Base-by-base conservation (phyloP, 495 filamentous ascomycete genomes). In the Recurvomyces mirabilis region DNA sequence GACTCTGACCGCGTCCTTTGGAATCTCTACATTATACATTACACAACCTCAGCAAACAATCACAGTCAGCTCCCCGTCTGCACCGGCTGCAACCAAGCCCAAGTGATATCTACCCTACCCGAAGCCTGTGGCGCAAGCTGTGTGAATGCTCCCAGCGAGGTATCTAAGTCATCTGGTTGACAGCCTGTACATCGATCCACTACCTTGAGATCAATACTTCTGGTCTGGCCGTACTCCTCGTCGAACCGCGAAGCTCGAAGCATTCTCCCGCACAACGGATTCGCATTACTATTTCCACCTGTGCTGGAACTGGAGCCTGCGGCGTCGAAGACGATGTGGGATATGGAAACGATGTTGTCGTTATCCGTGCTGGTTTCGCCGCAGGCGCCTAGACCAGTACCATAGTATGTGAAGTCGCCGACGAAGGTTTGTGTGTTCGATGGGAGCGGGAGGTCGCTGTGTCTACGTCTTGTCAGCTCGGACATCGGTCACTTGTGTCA, bases 111-210 rank as follows among this genome's bases (percentile, higher is more conserved):
- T 4, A 86, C 77, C 32, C 77, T 68, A 0, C 82, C 82, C 30
- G 66, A 54, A 23, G 57, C 66, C 28, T 70, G 51, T 3, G 71
- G 59, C 3, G 78, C 82, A 38, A 88, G 48, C 42, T 67, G 53
- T 20, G 68, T 61, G 59, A 88, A 88, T 10, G 77, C 73, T 3
- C 59, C 56, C 5, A 68, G 60, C 11, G 71, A 78, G 15, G 84
- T 67, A 65, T 88, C 83, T 10, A 89, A 43, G 65, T 88, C 83
- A 4, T 65, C 65, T 12, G 70, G 63, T 29, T 62, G 47, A 55
- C 85, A 88, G 0, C 76, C 79, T 9, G 66, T 68, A 64, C 85
- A 89, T 24, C 83, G 65, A 66, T 91, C 85, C 12, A 86, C 81
- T 0, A 93, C 77, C 30, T 60, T 77, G 4, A 87, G 73, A 57